Base-by-base conservation (phyloP, 306 rosid species). In the Prunus kanzakura region DNA sequence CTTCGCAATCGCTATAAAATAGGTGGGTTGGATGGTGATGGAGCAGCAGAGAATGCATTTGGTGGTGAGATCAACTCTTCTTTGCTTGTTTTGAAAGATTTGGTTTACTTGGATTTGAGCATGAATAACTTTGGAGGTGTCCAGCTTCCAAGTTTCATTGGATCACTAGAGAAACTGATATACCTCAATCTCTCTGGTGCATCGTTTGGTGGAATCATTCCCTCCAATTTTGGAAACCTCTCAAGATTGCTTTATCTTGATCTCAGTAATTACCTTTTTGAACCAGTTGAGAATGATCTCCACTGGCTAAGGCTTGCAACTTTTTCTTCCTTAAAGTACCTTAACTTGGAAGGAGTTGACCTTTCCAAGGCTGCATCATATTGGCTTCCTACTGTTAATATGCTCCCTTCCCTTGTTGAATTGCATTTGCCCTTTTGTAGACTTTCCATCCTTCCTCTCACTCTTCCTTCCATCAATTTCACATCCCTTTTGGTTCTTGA, bases 381-480 rank as follows among this genome's bases (percentile, higher is more conserved):
- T 19, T 82, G 79, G 86, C 80, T 74, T 52, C 74, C 76, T 19
- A 15, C 50, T 0, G 25, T 79, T 9, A 50, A 30, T 19, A 66
- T 10, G 52, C 79, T 85, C 50, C 80, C 82, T 77, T 77, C 81
- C 27, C 87, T 83, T 68, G 30, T 8, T 10, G 75, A 71, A 65
- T 27, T 86, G 23, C 52, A 38, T 41, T 49, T 86, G 30, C 2
- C 32, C 0, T 1, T 1, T 67, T 86, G 87, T 68, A 4, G n/a
- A 3, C 85, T 86, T 41, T 45, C 64, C 58, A 61, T 62, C 41
- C 18, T 86, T 22, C 75, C 67, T 68, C 81, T 56, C 14, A 54
- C 67, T 55, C 73, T 83, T 71, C 72, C 50, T 6, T 78, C 6
- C 47, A 73, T 82, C 19, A 83, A 86, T 77, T 80, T 82, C 25